Evolutionary conservation across 306 rosid species (phyloP).

Genomic region (Hippophae tibetana): DNA sequence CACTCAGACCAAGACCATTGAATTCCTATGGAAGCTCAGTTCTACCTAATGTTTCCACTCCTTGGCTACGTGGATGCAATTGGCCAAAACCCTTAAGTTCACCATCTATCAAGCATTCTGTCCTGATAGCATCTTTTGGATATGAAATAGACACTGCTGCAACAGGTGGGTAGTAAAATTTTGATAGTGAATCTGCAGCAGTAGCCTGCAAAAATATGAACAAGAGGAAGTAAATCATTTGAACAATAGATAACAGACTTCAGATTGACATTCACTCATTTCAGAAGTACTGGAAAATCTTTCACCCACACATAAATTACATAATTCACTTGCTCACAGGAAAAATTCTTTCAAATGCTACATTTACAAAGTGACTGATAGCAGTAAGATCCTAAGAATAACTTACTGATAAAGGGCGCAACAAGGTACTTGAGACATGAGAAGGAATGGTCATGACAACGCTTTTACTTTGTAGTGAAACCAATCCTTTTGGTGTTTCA

Average conservation of each 20-base stretch:
- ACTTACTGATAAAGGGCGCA: constrained; percentile 80
- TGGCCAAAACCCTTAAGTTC: constrained; percentile 93
- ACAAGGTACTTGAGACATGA: constrained; percentile 58
- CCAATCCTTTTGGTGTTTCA: constrained; percentile 82
- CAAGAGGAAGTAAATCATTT: constrained; percentile 14
- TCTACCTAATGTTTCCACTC: constrained; percentile 89
- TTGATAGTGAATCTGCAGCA: constrained; percentile 84
- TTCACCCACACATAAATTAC: constrained; percentile 4
- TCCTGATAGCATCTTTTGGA: constrained; percentile 88
- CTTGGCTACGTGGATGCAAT: constrained; percentile 94
- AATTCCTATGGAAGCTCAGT: constrained; percentile 1
- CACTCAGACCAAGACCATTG: not conserved
- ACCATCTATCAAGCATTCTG: constrained; percentile 73
- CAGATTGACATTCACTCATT: not conserved
- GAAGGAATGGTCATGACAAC: constrained; percentile 92
- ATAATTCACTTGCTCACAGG: not conserved
- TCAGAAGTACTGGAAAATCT: constrained; percentile 6
- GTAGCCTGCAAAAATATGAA: constrained; percentile 41
- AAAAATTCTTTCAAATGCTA: constrained; percentile 9
- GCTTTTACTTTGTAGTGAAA: constrained; percentile 59
- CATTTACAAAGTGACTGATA: constrained; percentile 10
- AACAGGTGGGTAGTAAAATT: constrained; percentile 88
- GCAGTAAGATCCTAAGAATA: constrained; percentile 16
- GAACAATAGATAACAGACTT: not conserved
- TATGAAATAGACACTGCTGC: constrained; percentile 91